Percentiles rank a stretch among this genome's conserved stretches.
phyloP scores from a whole-genome alignment of 2,329 filamentous ascomycete species.

The Amylocarpus encephaloides region DNA sequence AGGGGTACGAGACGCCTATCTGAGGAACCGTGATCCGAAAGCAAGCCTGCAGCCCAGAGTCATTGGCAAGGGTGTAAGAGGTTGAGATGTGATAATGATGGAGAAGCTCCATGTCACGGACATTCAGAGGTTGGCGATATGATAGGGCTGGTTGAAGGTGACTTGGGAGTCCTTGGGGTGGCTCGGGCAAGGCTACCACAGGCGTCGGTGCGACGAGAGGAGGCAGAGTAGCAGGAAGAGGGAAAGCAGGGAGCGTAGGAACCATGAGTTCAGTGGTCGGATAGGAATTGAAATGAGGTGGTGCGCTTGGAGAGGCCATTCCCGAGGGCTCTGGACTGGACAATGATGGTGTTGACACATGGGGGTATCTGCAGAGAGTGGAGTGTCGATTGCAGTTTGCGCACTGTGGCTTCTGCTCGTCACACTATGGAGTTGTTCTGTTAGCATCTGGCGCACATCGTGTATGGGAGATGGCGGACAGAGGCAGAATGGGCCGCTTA shows the following conservation, averaged over 20 bases:
- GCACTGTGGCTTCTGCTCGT: slow-evolving; percentile 34
- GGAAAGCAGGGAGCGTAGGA: background rate
- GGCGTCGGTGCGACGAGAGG: background rate
- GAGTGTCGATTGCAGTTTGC: slow-evolving; percentile 26
- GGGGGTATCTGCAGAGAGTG: slow-evolving; percentile 3
- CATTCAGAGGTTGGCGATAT: slow-evolving; percentile 6
- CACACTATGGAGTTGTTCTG: slow-evolving; percentile 27
- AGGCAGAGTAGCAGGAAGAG: background rate
- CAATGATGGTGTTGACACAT: background rate
- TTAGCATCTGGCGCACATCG: background rate
- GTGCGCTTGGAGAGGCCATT: too few species aligned
- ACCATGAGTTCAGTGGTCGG: background rate
- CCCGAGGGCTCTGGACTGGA: slow-evolving; percentile 1
- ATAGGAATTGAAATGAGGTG: background rate
- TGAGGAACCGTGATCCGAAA: slow-evolving; percentile 14
- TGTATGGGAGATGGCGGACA: background rate
- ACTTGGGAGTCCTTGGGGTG: background rate
- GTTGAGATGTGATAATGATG: slow-evolving; percentile 19
- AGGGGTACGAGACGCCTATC: slow-evolving; percentile 12
- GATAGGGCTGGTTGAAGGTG: background rate
- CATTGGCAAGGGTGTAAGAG: slow-evolving; percentile 13
- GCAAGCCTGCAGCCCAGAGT: slow-evolving; percentile 11
- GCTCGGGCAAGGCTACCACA: background rate
- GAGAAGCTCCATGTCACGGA: slow-evolving; percentile 19
- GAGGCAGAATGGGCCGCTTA: background rate